Evolutionary conservation across 2,329 filamentous ascomycete species (phyloP).

Genomic region (Scedosporium dehoogii): DNA sequence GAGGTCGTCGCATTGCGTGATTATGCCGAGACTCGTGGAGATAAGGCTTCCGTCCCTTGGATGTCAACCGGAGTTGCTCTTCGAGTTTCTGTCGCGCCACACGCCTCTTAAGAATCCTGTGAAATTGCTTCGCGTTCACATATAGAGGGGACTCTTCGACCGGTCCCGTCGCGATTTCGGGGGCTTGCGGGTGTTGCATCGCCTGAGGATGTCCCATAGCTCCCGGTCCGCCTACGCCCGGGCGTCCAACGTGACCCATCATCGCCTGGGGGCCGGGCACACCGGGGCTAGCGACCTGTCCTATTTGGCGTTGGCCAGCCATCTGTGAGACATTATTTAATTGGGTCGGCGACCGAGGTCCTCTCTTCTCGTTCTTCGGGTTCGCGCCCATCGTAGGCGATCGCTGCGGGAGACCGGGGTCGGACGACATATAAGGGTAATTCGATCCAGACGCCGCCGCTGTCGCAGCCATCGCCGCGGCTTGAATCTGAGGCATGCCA

Average conservation of each 20-base stretch:
- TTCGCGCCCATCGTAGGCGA: conserved; percentile 66
- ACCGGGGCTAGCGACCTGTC: conserved; percentile 66
- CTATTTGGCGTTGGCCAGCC: conserved; percentile 56
- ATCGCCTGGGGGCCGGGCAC: conserved; percentile 65
- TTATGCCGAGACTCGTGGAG: conserved; percentile 96
- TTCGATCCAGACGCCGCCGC: conserved; percentile 80
- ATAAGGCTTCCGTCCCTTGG: conserved; percentile 93
- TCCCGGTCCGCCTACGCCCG: conserved; percentile 43
- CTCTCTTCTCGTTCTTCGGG: conserved; percentile 56
- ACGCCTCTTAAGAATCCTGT: conserved; percentile 87
- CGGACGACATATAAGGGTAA: conserved; percentile 63
- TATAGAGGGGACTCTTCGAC: conserved; percentile 91
- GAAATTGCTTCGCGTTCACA: conserved; percentile 98
- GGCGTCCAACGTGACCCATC: conserved; percentile 56
- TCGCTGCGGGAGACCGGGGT: conserved; percentile 56
- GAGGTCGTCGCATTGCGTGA: conserved; percentile 90
- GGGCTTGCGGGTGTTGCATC: conserved; percentile 63
- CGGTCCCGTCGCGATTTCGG: conserved; percentile 62
- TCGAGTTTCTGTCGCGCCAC: conserved; percentile 90
- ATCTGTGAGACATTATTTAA: conserved; percentile 55
- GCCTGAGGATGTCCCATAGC: conserved; percentile 53
- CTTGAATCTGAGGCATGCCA: conserved; percentile 72
- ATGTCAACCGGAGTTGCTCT: conserved; percentile 82
- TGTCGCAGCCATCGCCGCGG: conserved; percentile 84
- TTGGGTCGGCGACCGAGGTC: conserved; percentile 66